Percentiles rank a stretch among this genome's conserved stretches.
Evolutionary conservation across 352 stramenopile species (phyloP).

Genomic region (Halophytophthora batemanensis): DNA sequence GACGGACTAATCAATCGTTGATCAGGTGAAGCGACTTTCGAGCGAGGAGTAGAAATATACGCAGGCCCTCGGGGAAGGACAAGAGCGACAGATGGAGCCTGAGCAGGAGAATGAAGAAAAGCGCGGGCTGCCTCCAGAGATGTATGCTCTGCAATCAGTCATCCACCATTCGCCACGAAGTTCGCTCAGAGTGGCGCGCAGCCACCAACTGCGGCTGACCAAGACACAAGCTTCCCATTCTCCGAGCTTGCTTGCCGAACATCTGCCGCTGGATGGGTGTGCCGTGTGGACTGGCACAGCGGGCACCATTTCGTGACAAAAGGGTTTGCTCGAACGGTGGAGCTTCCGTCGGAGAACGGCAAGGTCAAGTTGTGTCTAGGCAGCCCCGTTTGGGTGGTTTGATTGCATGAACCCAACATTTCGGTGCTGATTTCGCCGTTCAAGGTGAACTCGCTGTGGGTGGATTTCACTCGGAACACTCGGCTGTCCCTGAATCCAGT

Average conservation of each 20-base stretch:
- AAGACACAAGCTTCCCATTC: not conserved
- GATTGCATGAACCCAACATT: not conserved
- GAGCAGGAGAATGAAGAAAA: not conserved
- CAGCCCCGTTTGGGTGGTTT: not conserved
- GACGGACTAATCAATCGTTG: not conserved
- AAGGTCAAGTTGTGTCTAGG: not conserved
- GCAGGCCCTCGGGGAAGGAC: not conserved
- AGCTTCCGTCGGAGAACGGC: not conserved
- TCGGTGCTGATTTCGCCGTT: not conserved
- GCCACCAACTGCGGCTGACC: not conserved
- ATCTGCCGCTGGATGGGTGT: not conserved
- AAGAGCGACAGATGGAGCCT: not conserved
- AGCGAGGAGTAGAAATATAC: not conserved
- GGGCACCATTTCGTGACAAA: not conserved
- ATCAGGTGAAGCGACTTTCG: not conserved
- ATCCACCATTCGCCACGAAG: not conserved
- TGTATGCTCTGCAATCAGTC: not conserved
- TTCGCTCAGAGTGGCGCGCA: not conserved
- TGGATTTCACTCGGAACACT: not conserved
- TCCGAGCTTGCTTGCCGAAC: not conserved
- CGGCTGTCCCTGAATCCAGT: not conserved
- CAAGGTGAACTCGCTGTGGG: not conserved
- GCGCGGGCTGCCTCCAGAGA: not conserved
- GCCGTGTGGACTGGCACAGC: not conserved
- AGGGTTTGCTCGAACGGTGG: not conserved